phyloP scores from a whole-genome alignment of 495 filamentous ascomycete genomes.

The Cercophora scortea region DNA sequence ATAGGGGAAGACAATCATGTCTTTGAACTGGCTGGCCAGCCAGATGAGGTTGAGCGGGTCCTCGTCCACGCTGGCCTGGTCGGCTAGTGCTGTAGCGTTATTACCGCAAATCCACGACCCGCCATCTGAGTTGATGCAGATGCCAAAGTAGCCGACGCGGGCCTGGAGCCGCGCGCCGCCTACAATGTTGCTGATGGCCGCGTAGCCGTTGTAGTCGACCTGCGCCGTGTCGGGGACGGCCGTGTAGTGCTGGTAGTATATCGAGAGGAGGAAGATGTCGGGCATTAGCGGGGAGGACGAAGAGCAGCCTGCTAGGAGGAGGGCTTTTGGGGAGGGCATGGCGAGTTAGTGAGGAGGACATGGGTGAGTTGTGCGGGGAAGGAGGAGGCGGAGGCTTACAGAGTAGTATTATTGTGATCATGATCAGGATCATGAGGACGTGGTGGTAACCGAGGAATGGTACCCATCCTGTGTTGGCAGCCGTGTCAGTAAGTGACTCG shows the following conservation, averaged over 20 bases:
- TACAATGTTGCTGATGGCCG: constrained; percentile 67
- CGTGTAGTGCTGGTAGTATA: constrained; percentile 62
- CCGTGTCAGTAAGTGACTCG: not conserved
- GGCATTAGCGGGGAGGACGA: constrained; percentile 69
- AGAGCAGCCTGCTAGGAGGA: constrained; percentile 73
- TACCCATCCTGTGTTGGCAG: constrained; percentile 59
- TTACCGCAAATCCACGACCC: constrained; percentile 67
- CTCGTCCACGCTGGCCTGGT: constrained; percentile 59
- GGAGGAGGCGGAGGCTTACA: constrained; percentile 53
- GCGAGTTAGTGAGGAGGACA: not conserved
- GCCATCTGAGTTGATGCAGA: constrained; percentile 68
- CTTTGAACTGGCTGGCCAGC: constrained; percentile 71
- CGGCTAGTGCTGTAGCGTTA: constrained; percentile 67
- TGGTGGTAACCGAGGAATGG: constrained; percentile 98
- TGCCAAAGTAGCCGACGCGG: constrained; percentile 63
- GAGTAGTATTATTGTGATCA: constrained; percentile 85
- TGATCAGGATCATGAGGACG: constrained; percentile 95
- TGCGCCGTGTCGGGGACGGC: constrained; percentile 66
- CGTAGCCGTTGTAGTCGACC: constrained; percentile 74
- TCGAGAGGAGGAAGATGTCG: constrained; percentile 69
- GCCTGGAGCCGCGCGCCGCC: constrained; percentile 58
- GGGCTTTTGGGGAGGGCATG: constrained; percentile 36
- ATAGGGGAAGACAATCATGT: constrained; percentile 76
- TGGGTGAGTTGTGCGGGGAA: not conserved
- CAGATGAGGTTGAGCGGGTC: constrained; percentile 77